These are phyloP conservation scores for Basipetospora chlamydospora DNA, from an alignment of 2,329 filamentous ascomycete genomes.

Conservation along the genomic window DNA sequence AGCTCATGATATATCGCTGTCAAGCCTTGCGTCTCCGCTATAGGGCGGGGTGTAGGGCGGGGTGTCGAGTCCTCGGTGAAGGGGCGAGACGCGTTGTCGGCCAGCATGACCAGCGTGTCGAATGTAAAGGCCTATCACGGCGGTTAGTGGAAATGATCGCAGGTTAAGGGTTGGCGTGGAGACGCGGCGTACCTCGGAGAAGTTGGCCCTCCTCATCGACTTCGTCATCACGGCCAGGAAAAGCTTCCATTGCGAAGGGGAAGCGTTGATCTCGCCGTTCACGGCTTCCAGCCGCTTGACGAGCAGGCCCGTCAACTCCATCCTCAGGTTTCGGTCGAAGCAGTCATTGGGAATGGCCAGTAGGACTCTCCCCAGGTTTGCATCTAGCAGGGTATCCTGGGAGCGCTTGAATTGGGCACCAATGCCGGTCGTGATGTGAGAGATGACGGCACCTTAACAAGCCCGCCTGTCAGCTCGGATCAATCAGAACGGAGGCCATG, in stretches of 20 bases:
- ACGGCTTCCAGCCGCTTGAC: conserved; percentile 6
- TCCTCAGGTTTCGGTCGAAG: conserved; percentile 8
- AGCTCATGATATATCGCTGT: conserved; percentile 10
- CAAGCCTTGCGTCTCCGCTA: too few species aligned
- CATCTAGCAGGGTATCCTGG: conserved; percentile 1
- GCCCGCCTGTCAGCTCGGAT: too few species aligned
- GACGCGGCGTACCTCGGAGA: conserved; percentile 24
- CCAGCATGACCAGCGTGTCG: conserved; percentile 18
- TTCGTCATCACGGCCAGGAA: conserved; percentile 17
- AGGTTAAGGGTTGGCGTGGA: background rate
- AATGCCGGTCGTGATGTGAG: conserved; percentile 5
- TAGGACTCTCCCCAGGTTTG: background rate
- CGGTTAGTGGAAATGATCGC: background rate
- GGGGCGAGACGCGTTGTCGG: conserved; percentile 15
- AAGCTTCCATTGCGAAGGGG: conserved; percentile 8
- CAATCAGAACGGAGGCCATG: background rate
- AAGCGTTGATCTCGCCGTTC: background rate
- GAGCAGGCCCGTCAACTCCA: conserved; percentile 4
- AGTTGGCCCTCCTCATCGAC: conserved; percentile 34
- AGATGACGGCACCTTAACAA: conserved; percentile 6
- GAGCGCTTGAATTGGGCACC: background rate
- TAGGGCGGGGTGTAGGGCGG: too few species aligned
- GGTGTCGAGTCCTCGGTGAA: conserved; percentile 2
- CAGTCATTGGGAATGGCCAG: conserved; percentile 9
- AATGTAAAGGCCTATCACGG: conserved; percentile 24